These are phyloP conservation scores for Hordeum marinum DNA, from an alignment of 176 grass and related monocot species.

Conservation along the genomic window DNA sequence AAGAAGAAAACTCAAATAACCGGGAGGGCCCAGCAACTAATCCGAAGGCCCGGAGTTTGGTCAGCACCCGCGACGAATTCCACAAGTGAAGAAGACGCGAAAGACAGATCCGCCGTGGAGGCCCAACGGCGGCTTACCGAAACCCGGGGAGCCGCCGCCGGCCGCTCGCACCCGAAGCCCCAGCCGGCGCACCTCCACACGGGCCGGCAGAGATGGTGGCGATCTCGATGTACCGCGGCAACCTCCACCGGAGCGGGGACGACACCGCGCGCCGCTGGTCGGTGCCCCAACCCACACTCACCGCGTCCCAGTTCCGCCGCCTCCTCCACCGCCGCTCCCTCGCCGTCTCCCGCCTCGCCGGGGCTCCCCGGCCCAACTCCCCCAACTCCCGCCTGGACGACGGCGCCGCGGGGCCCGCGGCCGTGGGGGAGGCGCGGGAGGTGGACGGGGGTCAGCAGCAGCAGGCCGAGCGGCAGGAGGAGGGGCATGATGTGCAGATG, in stretches of 20 bases:
- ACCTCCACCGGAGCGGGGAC: slow-evolving; percentile 56
- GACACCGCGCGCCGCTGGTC: slow-evolving; percentile 40
- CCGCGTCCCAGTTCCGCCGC: slow-evolving; percentile 43
- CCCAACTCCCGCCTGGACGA: background rate
- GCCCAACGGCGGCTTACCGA: background rate
- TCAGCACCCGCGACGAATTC: background rate
- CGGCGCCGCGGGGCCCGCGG: background rate
- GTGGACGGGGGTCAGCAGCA: background rate
- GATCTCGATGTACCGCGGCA: slow-evolving; percentile 70
- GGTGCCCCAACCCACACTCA: slow-evolving; percentile 23
- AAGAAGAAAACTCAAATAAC: too few relatives aligned
- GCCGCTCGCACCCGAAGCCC: background rate
- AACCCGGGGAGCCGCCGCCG: background rate
- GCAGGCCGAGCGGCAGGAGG: background rate
- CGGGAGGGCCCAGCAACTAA: background rate
- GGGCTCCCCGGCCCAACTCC: background rate
- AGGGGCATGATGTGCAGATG: background rate
- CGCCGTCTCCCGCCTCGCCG: slow-evolving; percentile 39
- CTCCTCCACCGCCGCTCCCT: slow-evolving; percentile 46
- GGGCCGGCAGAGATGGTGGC: slow-evolving; percentile 45
- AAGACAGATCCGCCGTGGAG: background rate
- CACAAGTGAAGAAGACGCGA: background rate
- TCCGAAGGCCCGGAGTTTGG: background rate
- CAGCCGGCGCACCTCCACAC: background rate
- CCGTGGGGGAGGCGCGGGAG: background rate